Base-by-base conservation (phyloP, 768 basidiomycete genomes). In the Hypholoma fasciculare region DNA sequence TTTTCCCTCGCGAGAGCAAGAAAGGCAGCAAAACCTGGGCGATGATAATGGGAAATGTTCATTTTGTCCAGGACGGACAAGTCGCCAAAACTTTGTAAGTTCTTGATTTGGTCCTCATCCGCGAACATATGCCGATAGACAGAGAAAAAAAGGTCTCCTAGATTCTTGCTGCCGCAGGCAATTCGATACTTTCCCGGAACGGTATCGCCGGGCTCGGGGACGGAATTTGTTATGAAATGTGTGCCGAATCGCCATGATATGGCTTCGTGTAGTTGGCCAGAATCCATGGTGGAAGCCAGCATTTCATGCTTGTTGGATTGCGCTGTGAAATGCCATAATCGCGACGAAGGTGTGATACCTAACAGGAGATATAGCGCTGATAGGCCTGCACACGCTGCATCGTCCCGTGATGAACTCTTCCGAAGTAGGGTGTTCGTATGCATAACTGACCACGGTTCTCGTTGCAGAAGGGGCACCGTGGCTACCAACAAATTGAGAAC, bases 21-120 rank as follows among this genome's bases (percentile, higher is more conserved):
- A 42, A 88, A 67, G 2, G 72, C 61, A 1, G 71, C 82, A 52
- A 86, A 84, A 34, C 76, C 78, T 37, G 71, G 71, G 12, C 86
- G 77, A 8, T 67, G 74, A 61, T 87, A 85, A 58, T 81, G 81
- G 19, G 76, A 26, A 27, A 72, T 59, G 30, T 57, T 64, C 11
- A 66, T 61, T 16, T 62, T 64, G 4, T 46, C n/a, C 1, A 74
- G 16, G 0, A 61, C 37, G 1, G 47, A 14, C 1, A 52, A 6
- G 30, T 44, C 17, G 13, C 42, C 36, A 9, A 56, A 20, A 42
- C 61, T 60, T 39, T 19, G 30, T 30, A 58, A 20, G 26, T 47
- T 53, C 26, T 54, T 42, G n/a, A 43, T 26, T 19, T 63, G 14
- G 51, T 76, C 65, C 50, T 84, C 81, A 9, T 75, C 65, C n/a